Evolutionary conservation across 169 alveolate species (phyloP), one percentile per base, ranked within the genome.

Genomic region (Eimeria maxima): DNA sequence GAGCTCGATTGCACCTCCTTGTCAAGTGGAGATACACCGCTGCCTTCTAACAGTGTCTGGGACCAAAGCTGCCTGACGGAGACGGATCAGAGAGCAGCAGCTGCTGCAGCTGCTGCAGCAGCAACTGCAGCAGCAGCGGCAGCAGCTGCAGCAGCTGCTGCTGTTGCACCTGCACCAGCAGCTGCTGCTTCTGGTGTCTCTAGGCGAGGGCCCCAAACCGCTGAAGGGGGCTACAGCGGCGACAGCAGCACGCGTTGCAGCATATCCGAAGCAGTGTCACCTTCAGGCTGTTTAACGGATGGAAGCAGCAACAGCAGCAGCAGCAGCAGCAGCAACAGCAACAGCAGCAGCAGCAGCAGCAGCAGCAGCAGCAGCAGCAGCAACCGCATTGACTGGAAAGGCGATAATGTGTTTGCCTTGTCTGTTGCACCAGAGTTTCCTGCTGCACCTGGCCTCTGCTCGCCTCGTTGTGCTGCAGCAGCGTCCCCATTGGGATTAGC

Each of bases 201-300:
- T 33, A 50, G 90, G 71, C 22, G 20, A 27, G 5, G 90, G 27
- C 50, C 55, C 71, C 50, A 24, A 33, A 45, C 20, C 18, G 22
- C 90, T 81, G 33, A 22, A 3, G 71, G 71, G 29, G 6, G 14
- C 90, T 81, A 20, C 71, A 81, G 90, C 27, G 71, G 90, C 11
- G 90, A 71, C 90, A 81, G 90, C 90, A 81, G 90, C 90, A 81
- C 90, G 50, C 65, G 90, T 16, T 81, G 90, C 71, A 81, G 90
- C 71, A 44, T 81, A 5, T 81, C 90, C 13, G 90, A 81, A 44
- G 90, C 47, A n/a, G 13, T 60, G 47, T 13, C 73, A 13, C 73
- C 90, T 45, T 47, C 73, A 14, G 65, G 7, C 22, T 29, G 33
- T 63, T 22, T 16, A 33, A 47, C 88, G 16, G 63, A 29, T 7